phyloP scores from a whole-genome alignment of 148 eudicot species.

The Diospyros lotus region DNA sequence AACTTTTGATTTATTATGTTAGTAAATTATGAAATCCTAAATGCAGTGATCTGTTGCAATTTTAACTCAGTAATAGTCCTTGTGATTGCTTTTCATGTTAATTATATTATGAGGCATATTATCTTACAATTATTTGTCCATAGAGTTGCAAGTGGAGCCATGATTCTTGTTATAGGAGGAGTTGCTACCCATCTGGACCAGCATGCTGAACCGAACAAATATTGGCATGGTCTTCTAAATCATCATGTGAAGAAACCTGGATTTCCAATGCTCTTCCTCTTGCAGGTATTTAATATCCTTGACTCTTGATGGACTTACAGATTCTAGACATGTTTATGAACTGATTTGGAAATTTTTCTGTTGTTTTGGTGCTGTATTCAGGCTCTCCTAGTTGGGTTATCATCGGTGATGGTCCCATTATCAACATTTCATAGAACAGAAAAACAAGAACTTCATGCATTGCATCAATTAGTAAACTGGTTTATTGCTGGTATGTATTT shows the following conservation, averaged over 20 bases:
- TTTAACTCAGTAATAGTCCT: neutral
- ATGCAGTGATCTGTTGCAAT: neutral
- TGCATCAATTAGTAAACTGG: constrained; percentile 87
- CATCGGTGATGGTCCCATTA: constrained; percentile 78
- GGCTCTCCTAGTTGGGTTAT: constrained; percentile 71
- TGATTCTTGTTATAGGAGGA: constrained; percentile 63
- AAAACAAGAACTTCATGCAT: constrained; percentile 65
- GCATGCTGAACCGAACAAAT: constrained; percentile 44
- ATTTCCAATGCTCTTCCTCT: constrained; percentile 55
- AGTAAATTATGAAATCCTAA: neutral
- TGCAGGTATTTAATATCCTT: constrained; percentile 49
- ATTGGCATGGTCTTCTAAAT: constrained; percentile 54
- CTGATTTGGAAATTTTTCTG: constrained; percentile 15
- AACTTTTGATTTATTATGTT: neutral
- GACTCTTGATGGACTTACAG: constrained; percentile 7
- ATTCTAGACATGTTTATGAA: constrained; percentile 1
- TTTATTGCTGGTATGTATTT: constrained; percentile 60
- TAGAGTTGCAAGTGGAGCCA: constrained; percentile 68
- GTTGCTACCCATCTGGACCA: constrained; percentile 58
- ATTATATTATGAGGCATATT: neutral
- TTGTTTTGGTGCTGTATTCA: constrained; percentile 15
- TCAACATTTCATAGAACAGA: constrained; percentile 82
- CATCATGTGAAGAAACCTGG: constrained; percentile 43
- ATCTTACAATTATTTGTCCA: constrained; percentile 14
- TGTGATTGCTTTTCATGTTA: neutral